A percentile compares a stretch with the other conserved stretches of the same genome.
Conservation (phyloP, 1,284 basidiomycete species). For the Ganoderma resinaceum region DNA sequence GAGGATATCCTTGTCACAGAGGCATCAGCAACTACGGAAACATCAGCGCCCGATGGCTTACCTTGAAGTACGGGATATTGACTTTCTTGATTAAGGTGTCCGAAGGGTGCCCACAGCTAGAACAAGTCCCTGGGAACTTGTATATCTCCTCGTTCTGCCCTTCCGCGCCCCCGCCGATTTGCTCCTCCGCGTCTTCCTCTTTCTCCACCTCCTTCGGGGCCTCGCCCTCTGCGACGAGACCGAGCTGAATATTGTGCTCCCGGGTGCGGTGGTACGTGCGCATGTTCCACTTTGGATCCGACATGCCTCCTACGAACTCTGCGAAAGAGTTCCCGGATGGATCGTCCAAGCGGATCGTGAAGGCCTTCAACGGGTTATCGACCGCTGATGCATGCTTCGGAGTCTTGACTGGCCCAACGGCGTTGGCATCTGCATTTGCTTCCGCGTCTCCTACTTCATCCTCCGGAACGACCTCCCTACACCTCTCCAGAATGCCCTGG, state of each 20-base stretch:
- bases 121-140: conserved; percentile 89
- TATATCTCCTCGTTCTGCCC: conserved; percentile 84
- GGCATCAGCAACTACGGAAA: not conserved
- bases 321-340: conserved; percentile 96
- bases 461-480: conserved; percentile 77
- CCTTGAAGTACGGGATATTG: conserved; percentile 98
- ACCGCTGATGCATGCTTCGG: conserved; percentile 46
- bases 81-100: conserved; percentile 97
- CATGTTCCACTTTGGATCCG: conserved; percentile 94
- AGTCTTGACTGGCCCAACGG: conserved; percentile 33
- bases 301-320: conserved; percentile 82
- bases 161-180: conserved; percentile 39
- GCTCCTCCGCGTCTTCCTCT: conserved; percentile 37
- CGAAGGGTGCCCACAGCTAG: conserved; percentile 85
- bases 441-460: conserved; percentile 56
- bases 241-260: conserved; percentile 87
- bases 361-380: conserved; percentile 69
- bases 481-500: conserved; percentile 72
- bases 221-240: conserved; percentile 64
- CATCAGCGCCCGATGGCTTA: conserved; percentile 35
- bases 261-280: conserved; percentile 85
- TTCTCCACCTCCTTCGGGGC: conserved; percentile 36
- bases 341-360: conserved; percentile 92
- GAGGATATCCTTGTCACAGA: conserved; percentile 81
- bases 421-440: conserved; percentile 29